Conservation (phyloP, 2,329 filamentous ascomycete species). For the Coleophoma eucalyptorum region DNA sequence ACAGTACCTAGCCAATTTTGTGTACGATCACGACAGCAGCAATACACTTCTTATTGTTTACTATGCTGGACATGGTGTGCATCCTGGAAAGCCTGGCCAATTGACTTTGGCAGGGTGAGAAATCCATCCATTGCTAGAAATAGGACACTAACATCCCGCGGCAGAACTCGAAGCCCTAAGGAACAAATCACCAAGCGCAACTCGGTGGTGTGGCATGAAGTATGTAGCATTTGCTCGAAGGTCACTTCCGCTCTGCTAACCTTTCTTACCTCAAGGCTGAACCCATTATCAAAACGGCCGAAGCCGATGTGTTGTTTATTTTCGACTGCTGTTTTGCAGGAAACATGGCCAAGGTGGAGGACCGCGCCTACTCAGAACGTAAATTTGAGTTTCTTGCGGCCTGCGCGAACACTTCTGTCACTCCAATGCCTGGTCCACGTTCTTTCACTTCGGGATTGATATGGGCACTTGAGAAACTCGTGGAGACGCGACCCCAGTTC, state of each 20-base stretch:
- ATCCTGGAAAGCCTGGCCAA: constrained; percentile 4
- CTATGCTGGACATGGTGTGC: constrained; percentile 24
- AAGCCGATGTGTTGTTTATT: constrained; percentile 4
- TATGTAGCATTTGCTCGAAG: not conserved
- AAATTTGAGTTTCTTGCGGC: constrained; percentile 5
- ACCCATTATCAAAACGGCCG: constrained; percentile 1
- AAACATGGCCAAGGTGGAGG: not conserved
- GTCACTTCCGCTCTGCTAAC: not conserved
- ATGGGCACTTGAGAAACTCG: constrained; percentile 2
- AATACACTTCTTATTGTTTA: constrained; percentile 23
- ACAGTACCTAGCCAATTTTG: constrained; percentile 14
- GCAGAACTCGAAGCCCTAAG: constrained; percentile 1
- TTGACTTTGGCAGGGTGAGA: constrained; percentile 5
- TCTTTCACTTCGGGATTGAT: constrained; percentile 8
- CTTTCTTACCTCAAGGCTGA: not conserved
- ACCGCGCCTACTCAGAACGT: not conserved
- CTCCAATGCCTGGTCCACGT: not conserved
- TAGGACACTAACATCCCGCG: no score
- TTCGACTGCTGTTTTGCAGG: constrained; percentile 10
- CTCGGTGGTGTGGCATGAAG: constrained; percentile 1
- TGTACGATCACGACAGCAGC: constrained; percentile 12
- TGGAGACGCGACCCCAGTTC: not conserved
- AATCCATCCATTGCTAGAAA: not conserved
- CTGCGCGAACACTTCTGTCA: not conserved
- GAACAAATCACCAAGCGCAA: not conserved